Evolutionary conservation across 306 rosid genomes (phyloP), one percentile per base, ranked within the genome.

Genomic region (Prunus fruticosa): DNA sequence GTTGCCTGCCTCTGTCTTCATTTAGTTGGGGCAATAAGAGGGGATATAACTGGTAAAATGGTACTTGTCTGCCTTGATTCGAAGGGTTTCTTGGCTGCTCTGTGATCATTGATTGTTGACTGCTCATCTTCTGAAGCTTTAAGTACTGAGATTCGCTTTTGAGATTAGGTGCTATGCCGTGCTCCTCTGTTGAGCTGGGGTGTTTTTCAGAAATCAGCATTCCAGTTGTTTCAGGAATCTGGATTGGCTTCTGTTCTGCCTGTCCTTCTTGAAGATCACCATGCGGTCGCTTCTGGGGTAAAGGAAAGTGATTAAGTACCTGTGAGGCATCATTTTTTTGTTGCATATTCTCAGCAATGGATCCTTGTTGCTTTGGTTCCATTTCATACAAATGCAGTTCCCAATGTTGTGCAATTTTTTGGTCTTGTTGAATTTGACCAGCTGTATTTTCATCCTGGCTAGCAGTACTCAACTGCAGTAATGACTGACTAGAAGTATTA

Each of bases 101-200:
- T 8, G 78, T 66, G 62, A 83, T 78, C 51, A 89, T 82, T 65
- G 93, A 89, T 83, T 92, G 97, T 84, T 95, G 98, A 86, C 88
- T 90, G 79, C 97, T 95, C 84, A 92, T 92, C 90, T 90, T 91
- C 84, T 92, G 97, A 79, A 95, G 81, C 81, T 92, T 95, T 69
- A 83, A 79, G 82, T 90, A 94, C 78, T 92, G 97, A 70, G 96
- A 87, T 64, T 92, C 95, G 57, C 80, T 81, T 38, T 69, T 88
- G 38, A 84, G 85, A 74, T 72, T 81, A 61, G 81, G 84, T 58
- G 84, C 75, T 74, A 86, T 82, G 71, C 81, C 86, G 67, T 85
- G 76, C 76, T 85, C 91, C 28, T 79, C 83, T 43, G 81, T 79
- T 18, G 68, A 66, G 68, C 73, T 58, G 1, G 83, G 85, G 75